Conservation (phyloP, 805 yeast genomes). For the Cyberlindnera amylophila region DNA sequence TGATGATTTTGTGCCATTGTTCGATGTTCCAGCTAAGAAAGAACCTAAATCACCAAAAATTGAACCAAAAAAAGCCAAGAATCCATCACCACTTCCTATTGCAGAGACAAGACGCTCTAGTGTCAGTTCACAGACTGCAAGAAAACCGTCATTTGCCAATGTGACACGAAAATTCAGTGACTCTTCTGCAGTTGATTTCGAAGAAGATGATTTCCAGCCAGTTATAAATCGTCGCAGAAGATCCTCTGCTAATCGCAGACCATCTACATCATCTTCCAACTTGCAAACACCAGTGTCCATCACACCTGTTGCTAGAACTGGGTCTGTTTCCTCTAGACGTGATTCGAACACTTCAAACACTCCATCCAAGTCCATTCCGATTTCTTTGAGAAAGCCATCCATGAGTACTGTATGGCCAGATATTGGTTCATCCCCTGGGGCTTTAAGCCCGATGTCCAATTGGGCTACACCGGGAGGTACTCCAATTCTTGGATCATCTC, state of each 20-base stretch:
- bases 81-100: constrained; percentile 6
- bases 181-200: constrained; percentile 28
- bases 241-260: constrained; percentile 28
- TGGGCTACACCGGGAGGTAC: constrained; percentile 8
- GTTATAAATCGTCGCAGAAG: constrained; percentile 31
- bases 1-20: constrained; percentile 33
- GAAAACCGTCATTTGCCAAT: constrained; percentile 2
- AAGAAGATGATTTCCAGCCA: constrained; percentile 31
- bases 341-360: constrained; percentile 5
- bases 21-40: constrained; percentile 28
- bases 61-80: constrained; percentile 13
- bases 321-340: constrained; percentile 1
- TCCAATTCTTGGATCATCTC: constrained; percentile 9
- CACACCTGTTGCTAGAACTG: not conserved
- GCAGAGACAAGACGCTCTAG: constrained; percentile 10
- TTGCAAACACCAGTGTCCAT: not conserved
- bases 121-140: constrained; percentile 1
- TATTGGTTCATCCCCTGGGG: constrained; percentile 5
- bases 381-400: constrained; percentile 1
- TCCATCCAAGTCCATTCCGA: constrained; percentile 1
- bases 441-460: constrained; percentile 10
- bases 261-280: constrained; percentile 2
- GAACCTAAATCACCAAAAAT: constrained; percentile 18
- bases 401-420: constrained; percentile 11
- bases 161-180: constrained; percentile 14